These are phyloP conservation scores for Pistacia atlantica DNA, from an alignment of 345 rosid genomes.

Conservation along the genomic window DNA sequence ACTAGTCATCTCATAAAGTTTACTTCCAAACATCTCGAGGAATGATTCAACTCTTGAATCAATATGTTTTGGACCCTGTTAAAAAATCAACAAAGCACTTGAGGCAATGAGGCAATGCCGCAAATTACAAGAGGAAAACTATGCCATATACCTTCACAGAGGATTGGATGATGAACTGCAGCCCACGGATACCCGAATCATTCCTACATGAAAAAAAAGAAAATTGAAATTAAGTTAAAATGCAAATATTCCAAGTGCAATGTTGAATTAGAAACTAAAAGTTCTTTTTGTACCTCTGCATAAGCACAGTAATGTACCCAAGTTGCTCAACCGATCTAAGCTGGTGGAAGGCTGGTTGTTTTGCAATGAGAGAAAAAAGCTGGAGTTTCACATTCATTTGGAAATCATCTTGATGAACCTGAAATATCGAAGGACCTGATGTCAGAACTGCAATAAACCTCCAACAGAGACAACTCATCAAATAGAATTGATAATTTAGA, in stretches of 20 bases:
- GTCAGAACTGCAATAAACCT: conserved; percentile 19
- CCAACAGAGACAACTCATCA: not conserved
- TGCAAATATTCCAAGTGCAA: conserved; percentile 1
- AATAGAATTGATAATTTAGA: not conserved
- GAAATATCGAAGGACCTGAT: conserved; percentile 7
- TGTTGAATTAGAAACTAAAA: not conserved
- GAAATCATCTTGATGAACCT: conserved; percentile 89
- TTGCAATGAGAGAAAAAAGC: conserved; percentile 74
- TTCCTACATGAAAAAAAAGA: conserved; percentile 48
- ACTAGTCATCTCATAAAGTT: conserved; percentile 68
- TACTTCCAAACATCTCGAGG: conserved; percentile 64
- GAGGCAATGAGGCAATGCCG: too few relatives aligned
- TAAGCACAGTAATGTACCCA: conserved; percentile 79
- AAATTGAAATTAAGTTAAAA: not conserved
- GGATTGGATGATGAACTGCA: conserved; percentile 87
- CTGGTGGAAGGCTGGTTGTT: conserved; percentile 94
- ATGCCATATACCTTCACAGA: conserved; percentile 58
- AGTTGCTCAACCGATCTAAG: conserved; percentile 96
- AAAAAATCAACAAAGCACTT: not conserved
- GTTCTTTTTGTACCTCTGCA: conserved; percentile 55
- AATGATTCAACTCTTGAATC: conserved; percentile 82
- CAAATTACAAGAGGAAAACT: not conserved
- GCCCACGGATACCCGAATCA: conserved; percentile 72
- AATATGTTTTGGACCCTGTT: conserved; percentile 74
- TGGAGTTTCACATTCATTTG: conserved; percentile 76